Base-by-base conservation (phyloP, 2,329 filamentous ascomycete species). In the Colletotrichum sp. region DNA sequence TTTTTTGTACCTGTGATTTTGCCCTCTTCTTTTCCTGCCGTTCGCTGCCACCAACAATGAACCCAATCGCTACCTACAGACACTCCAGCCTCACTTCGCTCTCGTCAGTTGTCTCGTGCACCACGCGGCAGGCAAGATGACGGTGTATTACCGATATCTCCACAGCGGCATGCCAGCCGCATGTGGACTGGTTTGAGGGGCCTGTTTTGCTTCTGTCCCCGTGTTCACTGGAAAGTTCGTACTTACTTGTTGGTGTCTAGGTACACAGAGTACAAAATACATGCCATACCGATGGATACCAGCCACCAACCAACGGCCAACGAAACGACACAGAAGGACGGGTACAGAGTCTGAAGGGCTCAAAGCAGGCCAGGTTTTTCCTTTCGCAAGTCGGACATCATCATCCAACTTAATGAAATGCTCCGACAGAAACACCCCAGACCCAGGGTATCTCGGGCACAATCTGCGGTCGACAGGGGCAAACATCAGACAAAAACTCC, bases 391-490 rank as follows among this genome's bases (percentile, higher is more conserved):
- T 74, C 65, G 74, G 65, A 36, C 64, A 73, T 75, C 73, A 48
- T 68, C 64, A 75, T 75, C 48, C 73, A 64, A 75, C 38, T 76
- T 69, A 52, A 76, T 76, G 70, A 76, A 76, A 76, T 38, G 58
- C 74, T 74, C 74, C 74, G 70, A 76, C 12, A 58, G 65, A 76
- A 76, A 74, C 70, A 69, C 74, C 70, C 70, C 34, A 73, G 73
- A 75, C 69, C 73, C 69, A 43, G 69, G 63, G 12, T 48, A 69
- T 74, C 74, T 69, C 70, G 70, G 69, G 24, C 74, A 30, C 74
- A 76, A 74, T 76, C 57, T 69, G 32, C 70, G 32, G 34, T 6
- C 24, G 64, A 66, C 64, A 30, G 65, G 70, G 72, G 63, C 48
- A 67, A 67, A 73, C 73, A 74, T 76, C 64, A 66, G 71, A 61